Percentiles rank a stretch among this genome's conserved stretches.
Conservation (phyloP, 108 stramenopile species). For the Bacterosira constricta region DNA sequence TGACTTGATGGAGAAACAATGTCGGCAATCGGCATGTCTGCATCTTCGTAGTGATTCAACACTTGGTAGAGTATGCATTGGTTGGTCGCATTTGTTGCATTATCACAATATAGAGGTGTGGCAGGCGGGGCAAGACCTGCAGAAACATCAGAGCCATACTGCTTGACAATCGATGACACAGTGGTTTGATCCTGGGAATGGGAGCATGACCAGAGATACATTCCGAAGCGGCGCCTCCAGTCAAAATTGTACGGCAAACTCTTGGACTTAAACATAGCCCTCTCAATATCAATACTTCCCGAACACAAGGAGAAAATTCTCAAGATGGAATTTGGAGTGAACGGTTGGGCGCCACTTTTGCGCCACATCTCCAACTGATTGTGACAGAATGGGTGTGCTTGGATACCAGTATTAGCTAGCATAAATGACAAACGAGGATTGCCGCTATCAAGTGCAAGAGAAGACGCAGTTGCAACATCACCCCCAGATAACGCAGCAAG, state of each 20-base stretch:
- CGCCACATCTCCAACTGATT: constrained; percentile 53
- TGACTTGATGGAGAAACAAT: constrained; percentile 44
- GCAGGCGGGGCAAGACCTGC: constrained; percentile 61
- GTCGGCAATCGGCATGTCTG: constrained; percentile 12
- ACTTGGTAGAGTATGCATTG: constrained; percentile 61
- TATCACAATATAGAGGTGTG: constrained; percentile 36
- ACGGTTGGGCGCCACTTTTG: constrained; percentile 36
- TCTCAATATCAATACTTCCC: constrained; percentile 60
- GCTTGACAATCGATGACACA: constrained; percentile 42
- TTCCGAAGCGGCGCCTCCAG: constrained; percentile 77
- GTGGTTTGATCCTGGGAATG: constrained; percentile 21
- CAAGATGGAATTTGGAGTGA: constrained; percentile 43
- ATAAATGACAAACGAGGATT: constrained; percentile 62
- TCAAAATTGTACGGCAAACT: constrained; percentile 45
- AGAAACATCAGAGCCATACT: constrained; percentile 59
- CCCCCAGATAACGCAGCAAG: constrained; percentile 75
- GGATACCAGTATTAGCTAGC: constrained; percentile 45
- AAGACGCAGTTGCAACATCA: constrained; percentile 56
- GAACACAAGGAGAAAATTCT: constrained; percentile 59
- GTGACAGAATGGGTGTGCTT: constrained; percentile 30
- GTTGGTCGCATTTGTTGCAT: constrained; percentile 3
- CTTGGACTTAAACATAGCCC: constrained; percentile 46
- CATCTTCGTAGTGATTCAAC: constrained; percentile 38
- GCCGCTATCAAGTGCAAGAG: constrained; percentile 58
- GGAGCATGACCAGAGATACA: constrained; percentile 57